Base-by-base conservation (phyloP, 1,139 yeast species). In the Insectozyma bohioensis region DNA sequence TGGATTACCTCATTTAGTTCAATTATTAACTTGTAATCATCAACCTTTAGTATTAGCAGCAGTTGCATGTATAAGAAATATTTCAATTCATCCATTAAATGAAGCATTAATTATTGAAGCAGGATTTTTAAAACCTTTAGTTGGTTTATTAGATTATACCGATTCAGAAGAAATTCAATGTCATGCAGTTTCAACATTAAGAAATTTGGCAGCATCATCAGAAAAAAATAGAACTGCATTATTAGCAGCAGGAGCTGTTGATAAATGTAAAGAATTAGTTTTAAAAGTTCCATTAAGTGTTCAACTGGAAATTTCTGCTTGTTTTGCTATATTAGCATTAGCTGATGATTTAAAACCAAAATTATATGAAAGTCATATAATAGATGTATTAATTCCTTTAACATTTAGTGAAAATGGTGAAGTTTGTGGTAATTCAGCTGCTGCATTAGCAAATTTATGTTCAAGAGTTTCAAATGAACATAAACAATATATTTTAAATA, bases 341-440 rank as follows among this genome's bases (percentile, higher is more conserved):
- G 97, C 97, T 19, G 98, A 94, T 61, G 97, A 88, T 52, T 77
- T 95, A 49, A 94, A 92, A 63, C 78, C 85, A 36, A 84, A 85
- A 51, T 72, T 94, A 51, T 77, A 92, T 46, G 86, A 86, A 42
- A 74, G 90, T 48, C 92, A 88, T 35, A 83, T 94, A 33, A 76
- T 90, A 43, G 92, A 86, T 49, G 96, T 88, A 25, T 75, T 92
- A 43, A 83, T 92, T 43, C 97, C 97, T 15, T 73, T 94, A 56
- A 92, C 98, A 3, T 80, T 79, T 48, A 84, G 95, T 30, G 77
- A 77, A 41, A 88, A 90, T 54, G 86, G 92, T 41, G 98, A 92
- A 62, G 97, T 92, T 12, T 94, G 96, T 60, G 99, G 99, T 36
- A 92, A 94, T 58, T 85, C 96, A 4, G 98, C 97, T 13, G 98